Conservation (phyloP, 2,329 filamentous ascomycete species). For the Monosporascus sp. region DNA sequence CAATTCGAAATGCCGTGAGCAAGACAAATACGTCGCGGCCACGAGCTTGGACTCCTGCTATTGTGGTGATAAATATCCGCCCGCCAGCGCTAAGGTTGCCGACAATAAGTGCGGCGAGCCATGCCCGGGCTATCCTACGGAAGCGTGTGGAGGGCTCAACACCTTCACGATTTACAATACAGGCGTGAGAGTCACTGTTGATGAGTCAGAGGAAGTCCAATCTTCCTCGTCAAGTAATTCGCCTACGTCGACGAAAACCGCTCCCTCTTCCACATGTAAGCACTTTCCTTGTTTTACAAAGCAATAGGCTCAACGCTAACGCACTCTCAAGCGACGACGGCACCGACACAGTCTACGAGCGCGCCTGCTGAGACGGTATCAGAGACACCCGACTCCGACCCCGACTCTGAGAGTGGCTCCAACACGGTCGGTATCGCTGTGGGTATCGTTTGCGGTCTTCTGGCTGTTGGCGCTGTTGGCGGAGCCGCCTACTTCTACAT, state of each 20-base stretch:
- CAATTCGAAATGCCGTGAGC: slow-evolving; percentile 31
- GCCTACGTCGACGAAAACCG: slow-evolving; percentile 12
- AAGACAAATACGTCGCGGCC: slow-evolving; percentile 53
- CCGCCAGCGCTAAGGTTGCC: slow-evolving; percentile 44
- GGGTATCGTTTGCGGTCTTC: slow-evolving; percentile 79
- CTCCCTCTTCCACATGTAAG: slow-evolving; percentile 12
- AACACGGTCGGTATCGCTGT: slow-evolving; percentile 82
- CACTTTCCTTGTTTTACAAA: slow-evolving; percentile 2
- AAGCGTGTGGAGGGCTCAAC: slow-evolving; percentile 54
- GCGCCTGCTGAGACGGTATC: not conserved
- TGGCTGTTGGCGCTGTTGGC: slow-evolving; percentile 59
- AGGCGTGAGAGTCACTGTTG: slow-evolving; percentile 37
- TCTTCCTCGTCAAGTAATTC: slow-evolving; percentile 20
- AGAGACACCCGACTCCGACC: not conserved
- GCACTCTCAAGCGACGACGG: not conserved
- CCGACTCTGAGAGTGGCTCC: slow-evolving; percentile 31
- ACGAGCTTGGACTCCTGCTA: slow-evolving; percentile 60
- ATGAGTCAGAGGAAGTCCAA: slow-evolving; percentile 22
- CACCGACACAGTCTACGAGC: not conserved
- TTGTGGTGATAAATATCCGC: slow-evolving; percentile 67
- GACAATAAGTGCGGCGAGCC: slow-evolving; percentile 56
- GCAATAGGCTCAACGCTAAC: not conserved
- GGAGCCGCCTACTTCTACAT: slow-evolving; percentile 70
- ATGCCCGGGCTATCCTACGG: slow-evolving; percentile 57
- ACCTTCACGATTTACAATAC: slow-evolving; percentile 47